A percentile compares a stretch with the other conserved stretches of the same genome.
Evolutionary conservation across 202 grass and related monocot genomes (phyloP).

Genomic region (Panicum hallii): DNA sequence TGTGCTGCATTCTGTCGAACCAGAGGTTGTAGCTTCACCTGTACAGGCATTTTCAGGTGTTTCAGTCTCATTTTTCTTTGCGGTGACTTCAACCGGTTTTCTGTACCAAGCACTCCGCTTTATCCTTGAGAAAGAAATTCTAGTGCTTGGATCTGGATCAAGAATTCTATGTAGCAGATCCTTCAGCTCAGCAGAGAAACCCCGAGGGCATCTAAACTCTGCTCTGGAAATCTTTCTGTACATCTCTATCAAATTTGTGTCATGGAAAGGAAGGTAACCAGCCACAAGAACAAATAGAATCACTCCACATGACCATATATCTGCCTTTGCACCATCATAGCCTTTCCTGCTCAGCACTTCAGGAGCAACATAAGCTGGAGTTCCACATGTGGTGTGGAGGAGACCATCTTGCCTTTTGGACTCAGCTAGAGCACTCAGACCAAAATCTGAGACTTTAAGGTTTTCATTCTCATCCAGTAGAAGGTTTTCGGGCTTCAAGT

Average conservation of each 20-base stretch:
- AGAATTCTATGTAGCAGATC: conserved; percentile 78
- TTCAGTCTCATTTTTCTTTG: conserved; percentile 42
- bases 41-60: conserved; percentile 26
- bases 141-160: conserved; percentile 69
- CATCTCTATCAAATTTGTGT: conserved; percentile 85
- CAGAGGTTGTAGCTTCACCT: conserved; percentile 49
- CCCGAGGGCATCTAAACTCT: conserved; percentile 76
- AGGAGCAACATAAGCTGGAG: conserved; percentile 93
- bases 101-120: conserved; percentile 73
- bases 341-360: conserved; percentile 81
- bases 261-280: conserved; percentile 91
- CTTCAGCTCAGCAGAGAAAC: conserved; percentile 68
- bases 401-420: conserved; percentile 85
- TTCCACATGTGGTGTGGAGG: conserved; percentile 88
- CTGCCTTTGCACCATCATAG: conserved; percentile 82
- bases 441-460: conserved; percentile 94
- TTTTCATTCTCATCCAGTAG: conserved; percentile 86
- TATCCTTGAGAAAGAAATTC: conserved; percentile 75
- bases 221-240: conserved; percentile 81
- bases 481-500: conserved; percentile 93
- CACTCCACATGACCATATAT: conserved; percentile 88
- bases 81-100: conserved; percentile 43
- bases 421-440: conserved; percentile 78
- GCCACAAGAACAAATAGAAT: conserved; percentile 82
- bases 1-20: conserved; percentile 43